phyloP scores from a whole-genome alignment of 768 basidiomycete genomes.

The Lactarius hengduanensis region DNA sequence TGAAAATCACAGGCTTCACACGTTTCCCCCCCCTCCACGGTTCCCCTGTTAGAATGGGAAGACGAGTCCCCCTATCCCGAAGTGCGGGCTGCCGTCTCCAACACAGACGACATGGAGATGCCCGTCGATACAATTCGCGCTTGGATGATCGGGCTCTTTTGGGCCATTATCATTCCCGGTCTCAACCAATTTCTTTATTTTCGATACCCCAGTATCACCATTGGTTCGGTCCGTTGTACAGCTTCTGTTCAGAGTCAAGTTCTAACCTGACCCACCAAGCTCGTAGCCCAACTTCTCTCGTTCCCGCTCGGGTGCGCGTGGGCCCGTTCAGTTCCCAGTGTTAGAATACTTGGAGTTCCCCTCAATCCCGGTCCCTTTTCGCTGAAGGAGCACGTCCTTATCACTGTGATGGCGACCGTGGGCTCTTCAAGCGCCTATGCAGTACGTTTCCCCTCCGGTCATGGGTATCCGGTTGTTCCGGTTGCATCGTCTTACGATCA shows the following conservation, averaged over 20 bases:
- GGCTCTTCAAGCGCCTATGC: conserved; percentile 44
- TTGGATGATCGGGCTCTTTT: conserved; percentile 70
- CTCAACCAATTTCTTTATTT: conserved; percentile 77
- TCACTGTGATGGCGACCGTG: conserved; percentile 46
- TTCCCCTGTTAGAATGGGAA: conserved; percentile 34
- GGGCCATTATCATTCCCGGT: conserved; percentile 63
- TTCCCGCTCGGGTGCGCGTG: conserved; percentile 65
- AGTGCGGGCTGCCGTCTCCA: conserved; percentile 71
- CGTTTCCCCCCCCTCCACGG: not conserved
- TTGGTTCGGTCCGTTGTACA: conserved; percentile 34
- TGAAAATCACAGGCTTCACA: not conserved
- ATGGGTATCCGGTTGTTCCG: conserved; percentile 7
- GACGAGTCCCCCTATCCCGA: conserved; percentile 88
- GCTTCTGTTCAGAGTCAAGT: not conserved
- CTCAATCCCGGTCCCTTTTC: conserved; percentile 77
- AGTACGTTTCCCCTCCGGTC: conserved; percentile 32
- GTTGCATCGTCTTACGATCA: conserved; percentile 4
- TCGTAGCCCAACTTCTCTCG: conserved; percentile 70
- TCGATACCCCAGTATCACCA: conserved; percentile 9
- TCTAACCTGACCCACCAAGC: conserved; percentile 34
- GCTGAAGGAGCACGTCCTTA: conserved; percentile 53
- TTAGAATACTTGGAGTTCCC: conserved; percentile 55
- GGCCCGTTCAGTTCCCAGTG: conserved; percentile 52
- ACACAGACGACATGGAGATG: conserved; percentile 66
- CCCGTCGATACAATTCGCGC: conserved; percentile 62